phyloP scores from a whole-genome alignment of 2,329 filamentous ascomycete genomes.

The Chrysoporthe puriensis region DNA sequence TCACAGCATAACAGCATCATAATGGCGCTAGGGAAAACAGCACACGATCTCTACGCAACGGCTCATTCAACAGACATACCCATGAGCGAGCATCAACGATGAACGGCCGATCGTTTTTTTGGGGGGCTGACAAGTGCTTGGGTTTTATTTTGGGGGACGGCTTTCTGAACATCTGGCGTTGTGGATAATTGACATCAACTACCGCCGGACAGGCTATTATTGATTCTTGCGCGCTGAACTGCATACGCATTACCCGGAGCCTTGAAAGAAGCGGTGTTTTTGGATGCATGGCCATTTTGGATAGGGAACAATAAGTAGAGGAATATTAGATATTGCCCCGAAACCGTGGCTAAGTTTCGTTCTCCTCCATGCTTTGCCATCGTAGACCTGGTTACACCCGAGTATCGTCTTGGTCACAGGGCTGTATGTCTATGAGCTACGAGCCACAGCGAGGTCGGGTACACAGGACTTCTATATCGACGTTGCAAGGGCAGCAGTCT shows the following conservation, averaged over 20 bases:
- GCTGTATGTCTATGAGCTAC: no score
- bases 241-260: conserved; percentile 14
- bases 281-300: conserved; percentile 7
- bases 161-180: conserved; percentile 8
- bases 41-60: conserved; percentile 9
- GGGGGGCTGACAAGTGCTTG: neutral
- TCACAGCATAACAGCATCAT: conserved; percentile 13
- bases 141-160: neutral
- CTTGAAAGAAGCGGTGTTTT: conserved; percentile 5
- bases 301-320: conserved; percentile 3
- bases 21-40: neutral
- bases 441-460: neutral
- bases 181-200: neutral
- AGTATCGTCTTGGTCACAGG: neutral
- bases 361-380: neutral
- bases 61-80: conserved; percentile 2
- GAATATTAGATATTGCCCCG: neutral
- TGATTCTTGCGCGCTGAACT: neutral
- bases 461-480: neutral
- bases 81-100: conserved; percentile 6
- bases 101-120: conserved; percentile 8
- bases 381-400: neutral
- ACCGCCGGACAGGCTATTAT: neutral
- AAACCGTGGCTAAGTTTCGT: neutral
- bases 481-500: neutral